A percentile compares a stretch with the other conserved stretches of the same genome.
phyloP scores from a whole-genome alignment of 139 green algal genomes.

The Tetradesmus lagerheimii region DNA sequence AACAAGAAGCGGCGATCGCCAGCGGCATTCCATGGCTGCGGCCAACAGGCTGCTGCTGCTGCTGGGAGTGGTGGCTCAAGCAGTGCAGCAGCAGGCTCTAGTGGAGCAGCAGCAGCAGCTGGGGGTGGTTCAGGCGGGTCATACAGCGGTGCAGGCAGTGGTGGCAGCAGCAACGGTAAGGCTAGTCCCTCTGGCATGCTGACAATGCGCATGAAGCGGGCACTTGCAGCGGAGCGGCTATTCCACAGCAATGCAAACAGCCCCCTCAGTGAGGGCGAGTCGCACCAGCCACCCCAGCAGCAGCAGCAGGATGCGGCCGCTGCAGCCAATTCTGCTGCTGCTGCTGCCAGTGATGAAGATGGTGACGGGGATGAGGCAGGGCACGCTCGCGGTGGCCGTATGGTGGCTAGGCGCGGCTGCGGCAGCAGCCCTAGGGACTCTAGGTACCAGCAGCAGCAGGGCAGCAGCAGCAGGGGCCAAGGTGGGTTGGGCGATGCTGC shows the following conservation, averaged over 20 bases:
- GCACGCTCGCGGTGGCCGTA: neutral
- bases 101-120: neutral
- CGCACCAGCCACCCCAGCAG: neutral
- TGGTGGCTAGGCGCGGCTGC: neutral
- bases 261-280: neutral
- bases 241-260: constrained; percentile 7
- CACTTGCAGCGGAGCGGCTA: neutral
- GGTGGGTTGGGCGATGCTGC: neutral
- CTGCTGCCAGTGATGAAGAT: neutral
- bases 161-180: neutral
- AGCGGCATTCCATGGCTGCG: neutral
- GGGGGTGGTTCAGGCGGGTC: neutral
- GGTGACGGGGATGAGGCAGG: neutral
- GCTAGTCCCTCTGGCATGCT: neutral
- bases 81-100: neutral
- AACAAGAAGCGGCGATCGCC: neutral
- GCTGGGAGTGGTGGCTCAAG: neutral
- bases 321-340: neutral
- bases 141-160: neutral
- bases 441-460: neutral
- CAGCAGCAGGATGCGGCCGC: neutral
- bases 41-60: constrained; percentile 2
- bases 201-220: neutral
- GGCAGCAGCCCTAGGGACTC: neutral
- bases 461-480: neutral